A percentile compares a stretch with the other conserved stretches of the same genome.
Evolutionary conservation across 495 filamentous ascomycete genomes (phyloP).

Genomic region (Neurospora terricola): DNA sequence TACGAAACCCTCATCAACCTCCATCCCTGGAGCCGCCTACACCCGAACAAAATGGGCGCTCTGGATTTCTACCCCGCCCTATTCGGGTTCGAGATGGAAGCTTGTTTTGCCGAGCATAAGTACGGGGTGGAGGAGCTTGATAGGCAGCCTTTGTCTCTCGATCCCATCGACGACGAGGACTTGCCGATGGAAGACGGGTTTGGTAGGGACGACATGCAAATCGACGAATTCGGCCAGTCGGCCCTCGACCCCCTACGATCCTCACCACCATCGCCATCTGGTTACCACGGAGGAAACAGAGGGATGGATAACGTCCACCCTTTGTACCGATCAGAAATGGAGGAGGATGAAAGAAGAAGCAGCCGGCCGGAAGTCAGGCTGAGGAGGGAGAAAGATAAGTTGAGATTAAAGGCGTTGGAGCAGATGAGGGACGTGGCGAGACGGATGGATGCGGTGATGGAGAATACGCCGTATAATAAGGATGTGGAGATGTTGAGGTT

Average conservation of each 20-base stretch:
- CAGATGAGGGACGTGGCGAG: slow-evolving; percentile 41
- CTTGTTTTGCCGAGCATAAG: slow-evolving; percentile 19
- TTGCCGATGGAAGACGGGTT: neutral
- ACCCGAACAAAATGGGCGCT: slow-evolving; percentile 16
- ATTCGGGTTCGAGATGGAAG: slow-evolving; percentile 32
- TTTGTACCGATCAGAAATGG: neutral
- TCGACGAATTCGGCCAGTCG: neutral
- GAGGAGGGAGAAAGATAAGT: slow-evolving; percentile 11
- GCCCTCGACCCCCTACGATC: neutral
- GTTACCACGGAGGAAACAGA: neutral
- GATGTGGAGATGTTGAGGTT: slow-evolving; percentile 48
- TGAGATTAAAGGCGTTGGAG: slow-evolving; percentile 17
- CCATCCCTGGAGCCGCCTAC: slow-evolving; percentile 26
- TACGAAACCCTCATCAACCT: slow-evolving; percentile 28
- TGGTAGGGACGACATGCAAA: neutral
- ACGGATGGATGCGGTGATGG: slow-evolving; percentile 54
- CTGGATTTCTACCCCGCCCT: slow-evolving; percentile 33
- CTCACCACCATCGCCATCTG: neutral
- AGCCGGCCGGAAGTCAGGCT: neutral
- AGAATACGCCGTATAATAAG: slow-evolving; percentile 53
- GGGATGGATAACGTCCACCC: neutral
- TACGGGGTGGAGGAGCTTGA: neutral
- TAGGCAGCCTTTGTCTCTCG: neutral
- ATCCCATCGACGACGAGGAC: neutral
- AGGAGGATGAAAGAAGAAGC: neutral